These are phyloP conservation scores for Wilcoxina mikolae DNA, from an alignment of 495 filamentous ascomycete genomes.

Conservation along the genomic window DNA sequence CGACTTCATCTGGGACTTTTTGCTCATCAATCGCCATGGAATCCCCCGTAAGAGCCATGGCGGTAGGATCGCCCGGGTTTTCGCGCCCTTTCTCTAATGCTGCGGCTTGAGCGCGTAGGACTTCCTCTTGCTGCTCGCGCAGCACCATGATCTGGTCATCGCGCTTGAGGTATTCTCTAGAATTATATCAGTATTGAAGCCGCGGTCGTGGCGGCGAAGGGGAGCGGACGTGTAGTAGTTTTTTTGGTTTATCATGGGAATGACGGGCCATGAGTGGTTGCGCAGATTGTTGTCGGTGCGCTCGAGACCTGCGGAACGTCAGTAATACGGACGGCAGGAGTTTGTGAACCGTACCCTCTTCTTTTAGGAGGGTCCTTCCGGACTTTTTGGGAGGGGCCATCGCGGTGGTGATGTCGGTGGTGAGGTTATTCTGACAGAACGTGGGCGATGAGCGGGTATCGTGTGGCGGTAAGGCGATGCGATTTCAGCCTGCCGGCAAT, in stretches of 20 bases:
- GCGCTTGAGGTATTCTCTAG: slow-evolving; percentile 92
- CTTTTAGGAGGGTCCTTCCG: slow-evolving; percentile 32
- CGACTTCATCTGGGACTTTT: slow-evolving; percentile 46
- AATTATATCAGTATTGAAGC: slow-evolving; percentile 39
- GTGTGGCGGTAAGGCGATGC: not conserved
- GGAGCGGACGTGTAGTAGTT: slow-evolving; percentile 99
- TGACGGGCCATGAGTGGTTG: slow-evolving; percentile 81
- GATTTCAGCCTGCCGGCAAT: not conserved
- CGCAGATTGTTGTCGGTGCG: slow-evolving; percentile 96
- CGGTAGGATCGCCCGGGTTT: slow-evolving; percentile 33
- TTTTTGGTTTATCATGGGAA: slow-evolving; percentile 91
- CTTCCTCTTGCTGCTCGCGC: slow-evolving; percentile 48
- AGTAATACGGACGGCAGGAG: not conserved
- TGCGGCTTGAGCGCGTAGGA: slow-evolving; percentile 32
- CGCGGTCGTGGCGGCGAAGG: slow-evolving; percentile 21
- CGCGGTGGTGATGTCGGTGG: not conserved
- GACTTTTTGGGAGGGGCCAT: slow-evolving; percentile 35
- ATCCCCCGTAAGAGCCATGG: slow-evolving; percentile 32
- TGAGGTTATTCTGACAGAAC: not conserved
- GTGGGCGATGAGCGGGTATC: not conserved
- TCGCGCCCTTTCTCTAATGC: slow-evolving; percentile 17
- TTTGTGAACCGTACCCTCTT: slow-evolving; percentile 17
- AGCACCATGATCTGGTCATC: slow-evolving; percentile 90
- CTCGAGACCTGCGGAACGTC: slow-evolving; percentile 54
- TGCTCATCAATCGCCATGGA: slow-evolving; percentile 45